These are phyloP conservation scores for Cyclotella cryptica DNA, from an alignment of 108 stramenopile species.

Conservation along the genomic window DNA sequence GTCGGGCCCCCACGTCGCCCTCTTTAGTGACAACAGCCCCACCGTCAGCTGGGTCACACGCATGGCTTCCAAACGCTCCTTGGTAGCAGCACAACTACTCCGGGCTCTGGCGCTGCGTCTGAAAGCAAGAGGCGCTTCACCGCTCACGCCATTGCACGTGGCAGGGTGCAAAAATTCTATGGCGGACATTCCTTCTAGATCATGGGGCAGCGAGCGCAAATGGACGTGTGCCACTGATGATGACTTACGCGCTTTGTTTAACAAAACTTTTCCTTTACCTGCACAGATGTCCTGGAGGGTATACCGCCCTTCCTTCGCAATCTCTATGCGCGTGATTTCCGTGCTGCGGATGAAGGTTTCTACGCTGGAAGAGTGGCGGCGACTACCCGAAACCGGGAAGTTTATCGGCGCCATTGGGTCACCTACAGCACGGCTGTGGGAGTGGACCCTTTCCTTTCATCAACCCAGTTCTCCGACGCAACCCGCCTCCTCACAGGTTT, in stretches of 20 bases:
- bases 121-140: neutral
- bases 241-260: conserved; percentile 4
- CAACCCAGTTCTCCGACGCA: too few relatives aligned
- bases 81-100: neutral
- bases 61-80: neutral
- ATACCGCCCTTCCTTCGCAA: neutral
- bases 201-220: conserved; percentile 15
- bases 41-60: conserved; percentile 14
- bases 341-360: conserved; percentile 20
- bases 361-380: conserved; percentile 15
- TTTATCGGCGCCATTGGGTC: conserved; percentile 10
- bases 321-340: conserved; percentile 18
- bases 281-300: conserved; percentile 16
- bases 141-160: conserved; percentile 11
- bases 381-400: neutral
- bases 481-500: too few relatives aligned
- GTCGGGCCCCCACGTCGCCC: neutral
- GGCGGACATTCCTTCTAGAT: conserved; percentile 19
- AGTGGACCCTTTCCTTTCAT: conserved; percentile 16
- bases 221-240: conserved; percentile 12
- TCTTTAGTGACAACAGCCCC: conserved; percentile 29
- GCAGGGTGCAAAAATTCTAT: neutral
- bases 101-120: conserved; percentile 4
- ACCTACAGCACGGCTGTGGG: conserved; percentile 14
- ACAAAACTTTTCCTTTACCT: conserved; percentile 3